Base-by-base conservation (phyloP, 208 protist genomes). In the Trypanosoma scelopori region DNA sequence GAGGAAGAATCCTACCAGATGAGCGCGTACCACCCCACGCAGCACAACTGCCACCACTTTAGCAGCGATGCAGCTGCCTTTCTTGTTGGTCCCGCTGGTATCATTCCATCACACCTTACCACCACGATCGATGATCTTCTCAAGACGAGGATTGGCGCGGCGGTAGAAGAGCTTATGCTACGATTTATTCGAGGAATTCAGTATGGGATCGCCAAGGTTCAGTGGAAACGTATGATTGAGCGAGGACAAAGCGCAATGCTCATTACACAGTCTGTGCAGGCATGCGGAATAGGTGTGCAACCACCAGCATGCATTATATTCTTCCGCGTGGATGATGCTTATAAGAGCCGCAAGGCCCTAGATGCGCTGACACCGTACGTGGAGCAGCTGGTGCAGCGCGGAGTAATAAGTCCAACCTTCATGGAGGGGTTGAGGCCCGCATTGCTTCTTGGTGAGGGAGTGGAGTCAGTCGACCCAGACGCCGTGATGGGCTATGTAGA, bases 11-110 rank as follows among this genome's bases (percentile, higher is more conserved):
- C 39, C 0, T 90, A 87, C 60, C 52, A 82, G 42, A 41, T 88
- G 46, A 67, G 80, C 53, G 81, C 89, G 52, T 98, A 98, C 78
- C 78, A 98, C 71, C 75, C 84, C 7, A 69, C 91, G 9, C 65
- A 89, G 6, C 84, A 93, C 69, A 98, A 98, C 76, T 98, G 96
- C 76, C 95, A 98, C 76, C 79, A 96, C 70, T 98, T 97, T 58
- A 86, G 74, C 30, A 61, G 79, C 20, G 78, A 81, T 7, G 87
- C 89, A 1, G 65, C 65, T 11, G 55, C 77, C 5, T 97, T 95
- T 62, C 56, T 98, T 13, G 37, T 90, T 1, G 82, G 79, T 23
- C 25, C 55, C 5, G 32, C 52, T 15, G 55, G 62, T 32, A 9
- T 41, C 39, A n/a, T 77, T 6, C 82, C 84, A 13, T 32, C 32